phyloP scores from a whole-genome alignment of 768 basidiomycete genomes.

The Fomitopsis pulvina region DNA sequence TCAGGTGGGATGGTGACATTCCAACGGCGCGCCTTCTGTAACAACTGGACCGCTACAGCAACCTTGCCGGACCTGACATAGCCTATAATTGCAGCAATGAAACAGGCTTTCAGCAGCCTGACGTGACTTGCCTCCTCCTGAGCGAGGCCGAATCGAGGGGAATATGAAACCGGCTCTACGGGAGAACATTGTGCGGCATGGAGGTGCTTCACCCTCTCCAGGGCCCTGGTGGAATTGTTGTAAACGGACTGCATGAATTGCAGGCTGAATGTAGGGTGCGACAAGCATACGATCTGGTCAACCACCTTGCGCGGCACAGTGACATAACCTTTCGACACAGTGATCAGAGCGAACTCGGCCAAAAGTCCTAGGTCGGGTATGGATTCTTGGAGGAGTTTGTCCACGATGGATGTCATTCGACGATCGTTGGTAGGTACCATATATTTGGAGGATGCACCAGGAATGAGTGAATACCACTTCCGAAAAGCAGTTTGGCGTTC shows the following conservation, averaged over 20 bases:
- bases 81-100: conserved; percentile 34
- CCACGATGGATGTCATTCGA: conserved; percentile 13
- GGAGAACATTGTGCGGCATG: too few relatives aligned
- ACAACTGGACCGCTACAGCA: conserved; percentile 37
- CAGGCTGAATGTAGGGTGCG: too few relatives aligned
- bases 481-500: conserved; percentile 21
- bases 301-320: background rate
- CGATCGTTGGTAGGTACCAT: background rate
- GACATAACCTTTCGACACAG: conserved; percentile 42
- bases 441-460: conserved; percentile 19
- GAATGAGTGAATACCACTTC: conserved; percentile 40
- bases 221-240: too few relatives aligned
- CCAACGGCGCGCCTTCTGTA: conserved; percentile 29
- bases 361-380: conserved; percentile 31
- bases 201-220: too few relatives aligned
- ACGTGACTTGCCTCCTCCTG: too few relatives aligned
- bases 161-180: too few relatives aligned
- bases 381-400: conserved; percentile 24
- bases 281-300: too few relatives aligned
- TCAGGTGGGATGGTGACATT: conserved; percentile 29
- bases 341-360: conserved; percentile 34
- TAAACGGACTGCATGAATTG: too few relatives aligned
- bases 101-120: conserved; percentile 26
- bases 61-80: conserved; percentile 33
- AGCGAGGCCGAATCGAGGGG: too few relatives aligned